Percentiles rank a stretch among this genome's conserved stretches.
phyloP scores from a whole-genome alignment of 148 eudicot genomes.

The Vaccinium macrocarpon region DNA sequence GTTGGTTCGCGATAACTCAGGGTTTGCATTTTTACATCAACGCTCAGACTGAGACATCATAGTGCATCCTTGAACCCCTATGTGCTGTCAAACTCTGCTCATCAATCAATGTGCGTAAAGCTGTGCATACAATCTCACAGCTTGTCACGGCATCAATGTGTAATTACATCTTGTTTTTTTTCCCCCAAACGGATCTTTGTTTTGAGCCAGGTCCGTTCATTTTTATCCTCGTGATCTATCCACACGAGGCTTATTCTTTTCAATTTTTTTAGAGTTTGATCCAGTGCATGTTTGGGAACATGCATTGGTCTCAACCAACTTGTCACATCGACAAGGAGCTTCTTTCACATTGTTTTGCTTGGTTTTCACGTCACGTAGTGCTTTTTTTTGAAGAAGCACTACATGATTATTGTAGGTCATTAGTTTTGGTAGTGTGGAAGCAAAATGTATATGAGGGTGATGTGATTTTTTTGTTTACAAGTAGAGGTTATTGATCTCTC shows the following conservation, averaged over 20 bases:
- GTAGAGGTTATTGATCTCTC: not conserved
- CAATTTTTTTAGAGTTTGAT: conserved; percentile 5
- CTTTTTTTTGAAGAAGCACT: not conserved
- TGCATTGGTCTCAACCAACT: conserved; percentile 26
- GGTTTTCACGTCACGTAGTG: conserved; percentile 1
- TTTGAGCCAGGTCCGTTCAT: conserved; percentile 24
- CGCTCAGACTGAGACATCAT: conserved; percentile 35
- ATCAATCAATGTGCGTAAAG: conserved; percentile 16
- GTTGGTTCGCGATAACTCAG: conserved; percentile 81
- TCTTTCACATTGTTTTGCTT: not conserved
- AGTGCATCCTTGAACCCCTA: conserved; percentile 7
- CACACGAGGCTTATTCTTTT: conserved; percentile 28
- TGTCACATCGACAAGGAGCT: conserved; percentile 27
- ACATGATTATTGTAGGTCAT: conserved; percentile 13
- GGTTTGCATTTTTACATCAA: conserved; percentile 76
- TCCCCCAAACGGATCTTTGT: conserved; percentile 7
- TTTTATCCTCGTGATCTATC: conserved; percentile 21
- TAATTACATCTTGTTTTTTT: conserved; percentile 15
- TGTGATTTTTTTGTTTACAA: not conserved
- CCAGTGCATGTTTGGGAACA: conserved; percentile 19
- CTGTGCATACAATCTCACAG: conserved; percentile 26
- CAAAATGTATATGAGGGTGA: conserved; percentile 15
- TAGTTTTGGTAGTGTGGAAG: conserved; percentile 16
- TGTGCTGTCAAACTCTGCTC: conserved; percentile 7
- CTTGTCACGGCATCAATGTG: conserved; percentile 10